A percentile compares a stretch with the other conserved stretches of the same genome.
phyloP scores from a whole-genome alignment of 2,329 filamentous ascomycete genomes.

The Fusarium lateritium region DNA sequence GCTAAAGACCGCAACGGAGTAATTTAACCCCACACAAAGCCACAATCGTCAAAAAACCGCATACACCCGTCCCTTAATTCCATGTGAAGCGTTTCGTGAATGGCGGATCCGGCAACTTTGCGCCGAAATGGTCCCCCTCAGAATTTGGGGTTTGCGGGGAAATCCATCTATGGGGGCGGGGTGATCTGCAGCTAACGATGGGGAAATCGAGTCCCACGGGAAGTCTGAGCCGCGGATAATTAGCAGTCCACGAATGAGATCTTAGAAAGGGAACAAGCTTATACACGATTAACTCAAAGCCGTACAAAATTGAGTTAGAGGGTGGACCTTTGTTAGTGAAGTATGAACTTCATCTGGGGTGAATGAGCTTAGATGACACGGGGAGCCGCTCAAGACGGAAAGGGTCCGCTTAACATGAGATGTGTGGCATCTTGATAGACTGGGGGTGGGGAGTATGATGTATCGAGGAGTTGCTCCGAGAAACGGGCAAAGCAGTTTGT shows the following conservation, averaged over 20 bases:
- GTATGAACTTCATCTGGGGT: constrained; percentile 5
- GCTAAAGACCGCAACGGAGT: background rate
- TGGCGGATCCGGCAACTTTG: constrained; percentile 22
- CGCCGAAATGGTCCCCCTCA: background rate
- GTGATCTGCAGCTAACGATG: constrained; percentile 36
- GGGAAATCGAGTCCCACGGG: constrained; percentile 43
- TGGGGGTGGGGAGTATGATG: constrained; percentile 17
- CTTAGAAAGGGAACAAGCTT: constrained; percentile 19
- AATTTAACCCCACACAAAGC: background rate
- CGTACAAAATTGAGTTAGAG: background rate
- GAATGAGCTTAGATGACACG: background rate
- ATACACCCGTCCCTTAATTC: background rate
- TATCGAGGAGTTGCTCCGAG: constrained; percentile 23
- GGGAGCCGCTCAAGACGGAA: background rate
- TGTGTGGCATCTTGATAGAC: background rate
- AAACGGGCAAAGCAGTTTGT: background rate
- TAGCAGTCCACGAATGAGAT: constrained; percentile 11
- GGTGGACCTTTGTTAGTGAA: background rate
- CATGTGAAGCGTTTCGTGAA: background rate
- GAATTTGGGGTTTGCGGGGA: constrained; percentile 36
- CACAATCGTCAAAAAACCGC: background rate
- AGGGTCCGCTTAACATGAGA: background rate
- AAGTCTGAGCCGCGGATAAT: constrained; percentile 38
- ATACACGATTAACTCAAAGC: constrained; percentile 1
- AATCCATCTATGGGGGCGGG: constrained; percentile 36